Conservation (phyloP, 2,329 filamentous ascomycete species). For the Epichloe coenophiala region DNA sequence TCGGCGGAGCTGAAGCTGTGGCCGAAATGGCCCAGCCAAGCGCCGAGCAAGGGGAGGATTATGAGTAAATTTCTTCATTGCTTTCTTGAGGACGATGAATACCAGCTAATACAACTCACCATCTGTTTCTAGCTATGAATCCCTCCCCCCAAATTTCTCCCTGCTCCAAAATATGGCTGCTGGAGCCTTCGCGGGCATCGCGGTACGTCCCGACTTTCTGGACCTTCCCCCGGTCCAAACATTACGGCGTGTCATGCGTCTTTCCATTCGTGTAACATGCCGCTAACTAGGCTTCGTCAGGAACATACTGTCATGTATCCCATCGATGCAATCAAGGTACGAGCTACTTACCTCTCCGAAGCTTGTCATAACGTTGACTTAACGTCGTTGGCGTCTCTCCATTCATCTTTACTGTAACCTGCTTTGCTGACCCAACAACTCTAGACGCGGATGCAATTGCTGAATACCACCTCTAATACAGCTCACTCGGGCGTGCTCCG, state of each 20-base stretch:
- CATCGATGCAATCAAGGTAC: conserved; percentile 91
- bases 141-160: conserved; percentile 91
- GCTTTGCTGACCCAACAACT: conserved; percentile 10
- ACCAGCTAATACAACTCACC: not conserved
- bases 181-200: conserved; percentile 92
- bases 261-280: not conserved
- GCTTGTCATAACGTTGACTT: not conserved
- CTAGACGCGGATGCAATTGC: conserved; percentile 94
- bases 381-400: not conserved
- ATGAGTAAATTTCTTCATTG: conserved; percentile 37
- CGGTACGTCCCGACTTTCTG: conserved; percentile 42
- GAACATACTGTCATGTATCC: conserved; percentile 99
- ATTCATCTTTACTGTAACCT: not conserved
- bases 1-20: conserved; percentile 53
- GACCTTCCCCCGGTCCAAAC: not conserved
- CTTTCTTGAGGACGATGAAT: not conserved
- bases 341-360: conserved; percentile 8
- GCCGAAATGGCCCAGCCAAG: conserved; percentile 57
- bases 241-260: not conserved
- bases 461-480: conserved; percentile 68
- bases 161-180: conserved; percentile 89
- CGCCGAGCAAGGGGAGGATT: conserved; percentile 50
- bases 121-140: conserved; percentile 60
- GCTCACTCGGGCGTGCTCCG: conserved; percentile 85
- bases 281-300: conserved; percentile 30